Base-by-base conservation (phyloP, 139 green algal species). In the Volvox africanus region DNA sequence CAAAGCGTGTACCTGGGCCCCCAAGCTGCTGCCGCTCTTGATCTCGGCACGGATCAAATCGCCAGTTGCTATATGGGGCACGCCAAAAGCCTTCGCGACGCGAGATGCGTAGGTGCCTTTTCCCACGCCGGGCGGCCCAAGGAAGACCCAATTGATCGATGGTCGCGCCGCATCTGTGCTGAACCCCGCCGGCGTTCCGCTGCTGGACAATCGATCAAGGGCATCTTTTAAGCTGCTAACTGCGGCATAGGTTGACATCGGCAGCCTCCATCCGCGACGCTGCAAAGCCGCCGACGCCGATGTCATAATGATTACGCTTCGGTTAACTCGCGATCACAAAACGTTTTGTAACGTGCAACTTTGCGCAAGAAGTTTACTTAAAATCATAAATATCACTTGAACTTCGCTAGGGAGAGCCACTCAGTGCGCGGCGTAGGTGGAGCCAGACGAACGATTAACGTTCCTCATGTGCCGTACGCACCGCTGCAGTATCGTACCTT, bases 61-160 rank as follows among this genome's bases (percentile, higher is more conserved):
- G 6, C 98, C 98, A 14, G 97, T 97, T 35, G 98, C 96, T 80
- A 99, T 98, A 92, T 99, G 98, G 0, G 94, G 73, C 30, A 99
- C 91, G 6, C 94, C 94, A 44, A 99, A 92, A 1, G 92, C 82
- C 62, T 97, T 94, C 2, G 98, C 95, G 0, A 99, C 92, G 1
- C 97, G 90, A 17, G 93, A 97, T 1, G 97, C 96, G 90, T 99
- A 99, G 5, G 98, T 99, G 55, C 98, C 98, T 83, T 99, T 99
- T 17, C 98, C 98, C 2, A 99, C 98, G 13, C 98, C 98, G 18
- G 97, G 97, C 1, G 95, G 93, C 2, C 97, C 96, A 0, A 97
- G 92, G 79, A 97, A 97, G 20, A 97, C 94, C 93, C 94, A 96
- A 77, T 91, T 85, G 16, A 91, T 84, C 11, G 22, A 30, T 24